Evolutionary conservation across 2,329 filamentous ascomycete species (phyloP).

Genomic region (Venturia nashicola): DNA sequence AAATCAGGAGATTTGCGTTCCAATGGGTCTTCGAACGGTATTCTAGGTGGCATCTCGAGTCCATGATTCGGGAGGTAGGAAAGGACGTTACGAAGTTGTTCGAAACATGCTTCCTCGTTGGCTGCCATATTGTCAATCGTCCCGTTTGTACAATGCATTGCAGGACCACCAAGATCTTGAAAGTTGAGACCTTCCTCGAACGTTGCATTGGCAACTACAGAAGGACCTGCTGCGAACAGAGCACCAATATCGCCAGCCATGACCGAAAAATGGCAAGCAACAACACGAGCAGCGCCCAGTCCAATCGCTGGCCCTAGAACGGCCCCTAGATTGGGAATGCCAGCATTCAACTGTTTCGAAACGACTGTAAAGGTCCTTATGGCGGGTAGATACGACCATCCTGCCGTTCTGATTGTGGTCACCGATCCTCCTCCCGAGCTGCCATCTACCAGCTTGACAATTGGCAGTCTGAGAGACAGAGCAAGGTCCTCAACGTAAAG

Average conservation of each 20-base stretch:
- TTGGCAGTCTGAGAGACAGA: constrained; percentile 43
- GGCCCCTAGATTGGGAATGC: constrained; percentile 52
- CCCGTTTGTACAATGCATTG: constrained; percentile 51
- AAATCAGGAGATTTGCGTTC: constrained; percentile 37
- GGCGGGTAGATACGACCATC: constrained; percentile 49
- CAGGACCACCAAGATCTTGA: constrained; percentile 46
- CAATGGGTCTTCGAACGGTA: constrained; percentile 35
- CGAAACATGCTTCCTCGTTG: constrained; percentile 49
- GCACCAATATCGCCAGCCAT: constrained; percentile 52
- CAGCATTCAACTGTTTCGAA: constrained; percentile 46
- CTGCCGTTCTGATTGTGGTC: constrained; percentile 42
- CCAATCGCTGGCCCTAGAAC: constrained; percentile 53
- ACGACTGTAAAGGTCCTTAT: constrained; percentile 41
- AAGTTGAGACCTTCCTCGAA: constrained; percentile 51
- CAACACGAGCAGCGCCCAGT: constrained; percentile 48
- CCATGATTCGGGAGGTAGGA: constrained; percentile 47
- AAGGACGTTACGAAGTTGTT: constrained; percentile 45
- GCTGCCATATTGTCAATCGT: constrained; percentile 53
- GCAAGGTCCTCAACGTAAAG: constrained; percentile 50
- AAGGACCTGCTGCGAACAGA: constrained; percentile 52
- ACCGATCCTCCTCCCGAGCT: constrained; percentile 51
- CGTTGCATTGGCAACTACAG: constrained; percentile 49
- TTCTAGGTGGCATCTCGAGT: constrained; percentile 38
- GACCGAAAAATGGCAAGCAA: constrained; percentile 51
- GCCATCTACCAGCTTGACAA: constrained; percentile 53